Conservation (phyloP, 179 eudicot species). For the Carnegiea gigantea region DNA sequence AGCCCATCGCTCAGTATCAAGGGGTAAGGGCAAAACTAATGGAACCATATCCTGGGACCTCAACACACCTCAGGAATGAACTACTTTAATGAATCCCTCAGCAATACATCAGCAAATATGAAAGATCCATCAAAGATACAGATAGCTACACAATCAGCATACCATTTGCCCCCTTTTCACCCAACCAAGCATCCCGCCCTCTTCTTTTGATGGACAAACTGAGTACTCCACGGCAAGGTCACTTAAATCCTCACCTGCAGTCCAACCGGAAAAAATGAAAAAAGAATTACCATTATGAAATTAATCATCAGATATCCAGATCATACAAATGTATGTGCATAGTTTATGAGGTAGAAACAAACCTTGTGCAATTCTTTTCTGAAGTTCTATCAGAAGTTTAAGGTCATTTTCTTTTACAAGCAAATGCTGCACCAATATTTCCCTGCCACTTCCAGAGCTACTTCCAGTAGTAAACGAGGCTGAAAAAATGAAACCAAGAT, state of each 20-base stretch:
- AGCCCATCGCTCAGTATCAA: background rate
- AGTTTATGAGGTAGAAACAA: constrained; percentile 16
- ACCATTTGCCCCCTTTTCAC: constrained; percentile 98
- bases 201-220: constrained; percentile 84
- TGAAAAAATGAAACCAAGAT: constrained; percentile 24
- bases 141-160: constrained; percentile 31
- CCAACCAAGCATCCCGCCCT: constrained; percentile 99
- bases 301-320: background rate
- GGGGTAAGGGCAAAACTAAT: background rate
- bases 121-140: constrained; percentile 10
- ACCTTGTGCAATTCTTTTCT: constrained; percentile 77
- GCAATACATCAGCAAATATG: background rate
- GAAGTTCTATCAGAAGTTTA: constrained; percentile 72
- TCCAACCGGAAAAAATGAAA: background rate
- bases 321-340: background rate
- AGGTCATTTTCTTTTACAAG: constrained; percentile 85
- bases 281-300: background rate
- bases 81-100: background rate
- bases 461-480: constrained; percentile 63
- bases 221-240: constrained; percentile 90
- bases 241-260: constrained; percentile 84
- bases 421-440: constrained; percentile 92
- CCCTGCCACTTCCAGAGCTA: constrained; percentile 61
- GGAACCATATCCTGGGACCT: background rate
- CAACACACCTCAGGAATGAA: background rate